Evolutionary conservation across 1,284 basidiomycete species (phyloP).

Genomic region (Ganoderma meredithae): DNA sequence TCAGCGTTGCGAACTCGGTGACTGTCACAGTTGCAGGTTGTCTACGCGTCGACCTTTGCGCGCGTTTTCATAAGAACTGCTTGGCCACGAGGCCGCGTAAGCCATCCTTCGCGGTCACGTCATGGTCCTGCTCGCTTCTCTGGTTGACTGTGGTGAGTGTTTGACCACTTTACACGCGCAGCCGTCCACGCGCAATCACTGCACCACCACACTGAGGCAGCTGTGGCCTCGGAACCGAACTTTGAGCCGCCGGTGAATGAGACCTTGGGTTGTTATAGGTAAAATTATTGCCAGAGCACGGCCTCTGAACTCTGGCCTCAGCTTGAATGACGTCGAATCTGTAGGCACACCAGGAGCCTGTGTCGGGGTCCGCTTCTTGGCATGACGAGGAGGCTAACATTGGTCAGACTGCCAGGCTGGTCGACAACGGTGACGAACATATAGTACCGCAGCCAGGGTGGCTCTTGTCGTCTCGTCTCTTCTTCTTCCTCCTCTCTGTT

Average conservation of each 20-base stretch:
- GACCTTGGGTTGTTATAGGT: neutral
- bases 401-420: neutral
- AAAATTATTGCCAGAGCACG: neutral
- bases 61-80: neutral
- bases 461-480: neutral
- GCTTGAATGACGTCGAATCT: neutral
- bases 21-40: constrained; percentile 29
- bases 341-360: neutral
- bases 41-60: neutral
- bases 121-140: neutral
- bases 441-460: neutral
- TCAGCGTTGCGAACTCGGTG: constrained; percentile 38
- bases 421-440: neutral
- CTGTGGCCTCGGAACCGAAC: neutral
- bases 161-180: neutral
- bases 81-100: constrained; percentile 2
- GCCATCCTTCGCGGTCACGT: neutral
- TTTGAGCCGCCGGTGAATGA: neutral
- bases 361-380: neutral
- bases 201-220: neutral
- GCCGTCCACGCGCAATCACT: too few species aligned
- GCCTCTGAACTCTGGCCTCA: neutral
- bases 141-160: neutral
- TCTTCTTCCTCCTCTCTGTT: neutral
- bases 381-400: neutral